Evolutionary conservation across 305 asterid species (phyloP).

Genomic region (Ruellia speciosa): DNA sequence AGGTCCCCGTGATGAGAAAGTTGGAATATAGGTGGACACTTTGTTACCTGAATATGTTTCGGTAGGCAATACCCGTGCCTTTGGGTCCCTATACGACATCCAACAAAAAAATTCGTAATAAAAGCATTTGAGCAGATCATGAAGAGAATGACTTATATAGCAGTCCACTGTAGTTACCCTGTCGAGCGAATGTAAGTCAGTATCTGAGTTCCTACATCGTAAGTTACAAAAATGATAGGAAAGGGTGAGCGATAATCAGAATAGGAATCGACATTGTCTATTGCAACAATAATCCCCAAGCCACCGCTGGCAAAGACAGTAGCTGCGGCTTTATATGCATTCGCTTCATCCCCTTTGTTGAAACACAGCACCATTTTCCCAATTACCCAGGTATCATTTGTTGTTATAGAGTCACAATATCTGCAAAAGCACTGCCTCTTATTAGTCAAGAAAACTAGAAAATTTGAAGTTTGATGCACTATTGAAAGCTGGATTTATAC

Average conservation of each 20-base stretch:
- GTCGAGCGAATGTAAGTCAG: constrained; percentile 26
- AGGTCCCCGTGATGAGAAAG: constrained; percentile 23
- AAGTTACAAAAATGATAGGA: constrained; percentile 22
- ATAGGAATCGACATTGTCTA: not conserved
- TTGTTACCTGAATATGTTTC: constrained; percentile 16
- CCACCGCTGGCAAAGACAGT: constrained; percentile 22
- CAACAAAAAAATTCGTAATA: not conserved
- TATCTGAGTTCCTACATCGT: constrained; percentile 27
- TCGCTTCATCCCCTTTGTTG: not conserved
- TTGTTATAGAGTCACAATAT: constrained; percentile 19
- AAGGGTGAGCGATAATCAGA: not conserved
- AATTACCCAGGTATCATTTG: constrained; percentile 24
- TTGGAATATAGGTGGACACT: constrained; percentile 11
- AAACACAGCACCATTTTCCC: constrained; percentile 39
- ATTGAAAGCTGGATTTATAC: too few species aligned
- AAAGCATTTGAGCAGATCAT: not conserved
- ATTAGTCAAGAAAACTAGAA: not conserved
- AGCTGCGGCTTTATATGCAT: not conserved
- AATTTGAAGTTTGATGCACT: too few species aligned
- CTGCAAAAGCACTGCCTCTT: constrained; percentile 16
- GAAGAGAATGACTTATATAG: not conserved
- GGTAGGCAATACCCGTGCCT: constrained; percentile 16
- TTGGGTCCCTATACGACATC: constrained; percentile 8
- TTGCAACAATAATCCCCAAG: constrained; percentile 29
- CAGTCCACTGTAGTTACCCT: constrained; percentile 14